Conservation (phyloP, 192 early-diverging fungal species). For the Dispira simplex region DNA sequence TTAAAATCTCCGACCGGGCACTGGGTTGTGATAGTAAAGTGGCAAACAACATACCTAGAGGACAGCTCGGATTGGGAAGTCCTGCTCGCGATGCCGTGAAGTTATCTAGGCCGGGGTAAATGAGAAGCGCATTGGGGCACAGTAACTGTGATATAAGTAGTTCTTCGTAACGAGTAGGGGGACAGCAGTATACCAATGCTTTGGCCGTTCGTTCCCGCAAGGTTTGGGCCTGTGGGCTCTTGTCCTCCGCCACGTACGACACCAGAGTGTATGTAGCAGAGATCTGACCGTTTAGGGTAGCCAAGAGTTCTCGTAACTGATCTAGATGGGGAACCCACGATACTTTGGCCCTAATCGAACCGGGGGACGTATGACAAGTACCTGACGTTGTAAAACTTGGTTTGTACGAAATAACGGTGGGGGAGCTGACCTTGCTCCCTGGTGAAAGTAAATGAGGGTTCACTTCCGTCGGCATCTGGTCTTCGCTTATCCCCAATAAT, state of each 20-base stretch:
- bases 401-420: background rate
- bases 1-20: background rate
- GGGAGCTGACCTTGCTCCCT: background rate
- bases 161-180: background rate
- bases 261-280: background rate
- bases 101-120: background rate
- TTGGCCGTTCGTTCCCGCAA: background rate
- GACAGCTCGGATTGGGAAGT: background rate
- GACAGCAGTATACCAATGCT: background rate
- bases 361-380: background rate
- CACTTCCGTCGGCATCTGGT: background rate
- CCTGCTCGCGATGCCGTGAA: background rate
- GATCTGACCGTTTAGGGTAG: background rate
- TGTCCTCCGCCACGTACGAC: background rate
- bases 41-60: background rate
- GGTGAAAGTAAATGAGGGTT: background rate
- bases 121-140: no score
- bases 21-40: background rate
- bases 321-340: background rate
- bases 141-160: background rate
- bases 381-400: background rate
- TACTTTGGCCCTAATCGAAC: background rate
- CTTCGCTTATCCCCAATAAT: background rate
- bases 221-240: background rate
- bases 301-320: background rate